These are phyloP conservation scores for Xylaria sp. DNA, from an alignment of 2,329 filamentous ascomycete genomes.

Conservation along the genomic window DNA sequence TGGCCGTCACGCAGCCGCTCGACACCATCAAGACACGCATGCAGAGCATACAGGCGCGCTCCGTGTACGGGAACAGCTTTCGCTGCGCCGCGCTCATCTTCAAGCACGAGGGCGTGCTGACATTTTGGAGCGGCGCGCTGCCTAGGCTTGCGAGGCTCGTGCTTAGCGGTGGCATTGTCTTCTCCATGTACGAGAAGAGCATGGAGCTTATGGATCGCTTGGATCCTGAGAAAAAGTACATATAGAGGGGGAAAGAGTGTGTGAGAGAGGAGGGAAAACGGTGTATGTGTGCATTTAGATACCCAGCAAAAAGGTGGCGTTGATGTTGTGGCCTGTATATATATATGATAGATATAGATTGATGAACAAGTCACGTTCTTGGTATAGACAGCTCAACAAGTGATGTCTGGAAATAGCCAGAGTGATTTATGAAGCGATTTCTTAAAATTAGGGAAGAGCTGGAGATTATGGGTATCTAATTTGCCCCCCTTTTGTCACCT, in stretches of 20 bases:
- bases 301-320: conserved; percentile 37
- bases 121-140: conserved; percentile 93
- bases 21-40: conserved; percentile 98
- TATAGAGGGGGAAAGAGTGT: conserved; percentile 73
- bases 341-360: conserved; percentile 14
- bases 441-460: not conserved
- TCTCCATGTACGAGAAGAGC: conserved; percentile 97
- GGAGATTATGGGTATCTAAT: conserved; percentile 9
- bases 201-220: conserved; percentile 85
- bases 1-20: conserved; percentile 78
- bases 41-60: conserved; percentile 91
- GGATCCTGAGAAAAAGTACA: conserved; percentile 86
- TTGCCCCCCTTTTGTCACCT: not conserved
- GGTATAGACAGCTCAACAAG: not conserved
- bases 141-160: conserved; percentile 86
- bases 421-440: not conserved
- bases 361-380: not conserved
- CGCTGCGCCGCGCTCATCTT: conserved; percentile 85
- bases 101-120: conserved; percentile 86
- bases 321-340: conserved; percentile 17
- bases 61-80: conserved; percentile 86
- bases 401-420: not conserved
- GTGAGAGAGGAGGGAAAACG: conserved; percentile 52
- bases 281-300: conserved; percentile 35
- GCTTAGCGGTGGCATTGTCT: conserved; percentile 94